Percentiles rank a stretch among this genome's conserved stretches.
Conservation (phyloP, 495 filamentous ascomycete species). For the Lasiosphaeris hirsuta region DNA sequence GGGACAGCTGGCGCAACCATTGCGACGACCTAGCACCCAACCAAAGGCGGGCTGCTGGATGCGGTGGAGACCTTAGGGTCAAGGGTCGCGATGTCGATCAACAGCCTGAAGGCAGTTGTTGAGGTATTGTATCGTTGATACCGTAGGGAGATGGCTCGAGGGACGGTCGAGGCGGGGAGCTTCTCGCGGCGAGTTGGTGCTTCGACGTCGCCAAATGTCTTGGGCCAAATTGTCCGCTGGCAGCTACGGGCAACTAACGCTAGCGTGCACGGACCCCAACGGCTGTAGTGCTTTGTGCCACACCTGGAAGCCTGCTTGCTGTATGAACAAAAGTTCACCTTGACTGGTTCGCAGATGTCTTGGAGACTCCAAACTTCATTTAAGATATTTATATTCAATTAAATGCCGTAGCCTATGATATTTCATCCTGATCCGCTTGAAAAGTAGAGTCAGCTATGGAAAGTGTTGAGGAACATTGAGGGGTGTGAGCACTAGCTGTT, state of each 20-base stretch:
- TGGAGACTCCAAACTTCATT: too few species aligned
- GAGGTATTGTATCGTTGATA: background rate
- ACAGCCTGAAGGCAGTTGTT: background rate
- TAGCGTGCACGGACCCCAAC: conserved; percentile 1
- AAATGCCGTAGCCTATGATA: too few species aligned
- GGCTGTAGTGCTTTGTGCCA: background rate
- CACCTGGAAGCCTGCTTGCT: conserved; percentile 3
- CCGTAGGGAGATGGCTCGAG: background rate
- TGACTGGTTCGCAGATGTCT: too few species aligned
- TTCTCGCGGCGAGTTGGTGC: background rate
- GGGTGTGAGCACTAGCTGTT: too few species aligned
- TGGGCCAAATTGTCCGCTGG: background rate
- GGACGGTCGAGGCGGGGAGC: background rate
- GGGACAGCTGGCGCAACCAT: conserved; percentile 90
- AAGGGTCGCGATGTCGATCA: background rate
- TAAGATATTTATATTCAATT: too few species aligned
- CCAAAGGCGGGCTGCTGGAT: conserved; percentile 3
- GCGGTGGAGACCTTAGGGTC: background rate
- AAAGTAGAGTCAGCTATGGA: too few species aligned
- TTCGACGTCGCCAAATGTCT: background rate
- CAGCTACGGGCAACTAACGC: conserved; percentile 2
- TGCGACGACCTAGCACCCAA: conserved; percentile 31
- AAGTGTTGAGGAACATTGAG: background rate
- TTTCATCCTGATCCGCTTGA: too few species aligned
- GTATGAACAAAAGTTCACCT: too few species aligned